Percentiles rank a stretch among this genome's conserved stretches.
phyloP scores from a whole-genome alignment of 2,329 filamentous ascomycete species.

The Fusarium metavorans region DNA sequence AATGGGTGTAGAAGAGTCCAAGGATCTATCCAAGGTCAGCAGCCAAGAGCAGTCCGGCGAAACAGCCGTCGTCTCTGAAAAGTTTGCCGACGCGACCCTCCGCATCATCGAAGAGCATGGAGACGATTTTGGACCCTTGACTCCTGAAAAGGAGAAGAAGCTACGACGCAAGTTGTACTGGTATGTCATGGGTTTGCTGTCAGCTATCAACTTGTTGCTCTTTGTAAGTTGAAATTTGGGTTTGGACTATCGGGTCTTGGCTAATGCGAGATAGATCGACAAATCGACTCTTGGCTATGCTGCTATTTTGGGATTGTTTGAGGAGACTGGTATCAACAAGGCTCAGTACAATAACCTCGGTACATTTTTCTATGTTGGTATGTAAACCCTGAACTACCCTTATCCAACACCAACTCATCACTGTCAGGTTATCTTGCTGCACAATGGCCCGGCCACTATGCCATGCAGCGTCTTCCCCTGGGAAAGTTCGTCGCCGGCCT shows the following conservation, averaged over 20 bases:
- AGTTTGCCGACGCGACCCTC: conserved; percentile 52
- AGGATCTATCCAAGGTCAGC: conserved; percentile 11
- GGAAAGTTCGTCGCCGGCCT: conserved; percentile 50
- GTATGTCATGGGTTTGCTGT: conserved; percentile 47
- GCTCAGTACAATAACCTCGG: conserved; percentile 55
- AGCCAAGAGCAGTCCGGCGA: conserved; percentile 6
- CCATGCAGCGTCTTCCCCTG: conserved; percentile 54
- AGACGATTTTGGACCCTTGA: conserved; percentile 45
- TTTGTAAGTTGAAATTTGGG: conserved; percentile 44
- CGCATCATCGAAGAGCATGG: conserved; percentile 51
- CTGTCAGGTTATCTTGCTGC: conserved; percentile 51
- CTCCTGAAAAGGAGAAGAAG: conserved; percentile 48
- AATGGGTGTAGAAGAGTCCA: neutral
- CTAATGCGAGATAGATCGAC: conserved; percentile 46
- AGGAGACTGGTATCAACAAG: conserved; percentile 53
- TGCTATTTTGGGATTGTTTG: conserved; percentile 53
- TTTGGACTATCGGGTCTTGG: neutral
- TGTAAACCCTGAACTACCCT: neutral
- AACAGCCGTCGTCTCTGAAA: conserved; percentile 20
- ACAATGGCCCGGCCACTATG: conserved; percentile 53
- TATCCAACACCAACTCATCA: neutral
- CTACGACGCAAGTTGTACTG: conserved; percentile 49
- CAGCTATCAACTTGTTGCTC: conserved; percentile 50
- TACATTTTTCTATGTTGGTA: conserved; percentile 56
- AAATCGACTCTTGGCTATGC: conserved; percentile 54